Evolutionary conservation across 1,139 yeast genomes (phyloP).

Genomic region (Meyerozyma sp.): DNA sequence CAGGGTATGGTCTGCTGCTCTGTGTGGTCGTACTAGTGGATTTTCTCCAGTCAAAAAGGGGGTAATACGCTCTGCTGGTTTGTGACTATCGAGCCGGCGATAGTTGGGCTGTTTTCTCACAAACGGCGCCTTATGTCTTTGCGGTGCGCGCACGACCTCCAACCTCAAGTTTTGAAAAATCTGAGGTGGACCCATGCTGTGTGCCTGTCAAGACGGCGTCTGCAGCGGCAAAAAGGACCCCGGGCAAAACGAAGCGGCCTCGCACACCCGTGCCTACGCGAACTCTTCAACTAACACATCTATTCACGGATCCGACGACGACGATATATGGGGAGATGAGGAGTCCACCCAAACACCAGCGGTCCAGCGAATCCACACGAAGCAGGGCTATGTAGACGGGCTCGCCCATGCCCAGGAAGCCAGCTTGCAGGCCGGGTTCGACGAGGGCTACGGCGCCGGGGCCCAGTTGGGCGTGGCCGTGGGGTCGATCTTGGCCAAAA

Average conservation of each 20-base stretch:
- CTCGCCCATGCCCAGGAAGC: conserved; percentile 62
- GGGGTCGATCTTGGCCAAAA: conserved; percentile 59
- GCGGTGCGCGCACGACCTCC: not conserved
- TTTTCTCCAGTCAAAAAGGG: not conserved
- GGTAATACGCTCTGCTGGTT: not conserved
- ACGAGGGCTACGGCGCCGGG: conserved; percentile 72
- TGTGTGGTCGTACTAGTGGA: not conserved
- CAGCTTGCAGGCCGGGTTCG: conserved; percentile 76
- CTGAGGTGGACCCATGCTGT: not conserved
- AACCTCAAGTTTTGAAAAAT: not conserved
- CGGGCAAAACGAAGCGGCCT: not conserved
- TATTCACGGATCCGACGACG: conserved; percentile 20
- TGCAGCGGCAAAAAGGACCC: not conserved
- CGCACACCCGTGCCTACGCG: not conserved
- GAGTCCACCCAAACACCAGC: conserved; percentile 11
- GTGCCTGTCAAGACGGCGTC: not conserved
- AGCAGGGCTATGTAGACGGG: conserved; percentile 85
- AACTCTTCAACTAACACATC: not conserved
- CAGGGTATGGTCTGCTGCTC: not conserved
- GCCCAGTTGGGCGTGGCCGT: conserved; percentile 61
- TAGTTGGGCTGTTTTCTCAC: not conserved
- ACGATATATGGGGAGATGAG: conserved; percentile 15
- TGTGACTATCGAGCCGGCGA: not conserved
- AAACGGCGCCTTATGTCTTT: not conserved
- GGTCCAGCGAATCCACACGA: conserved; percentile 58